These are phyloP conservation scores for Monascus purpureus DNA, from an alignment of 495 filamentous ascomycete species.

Conservation along the genomic window DNA sequence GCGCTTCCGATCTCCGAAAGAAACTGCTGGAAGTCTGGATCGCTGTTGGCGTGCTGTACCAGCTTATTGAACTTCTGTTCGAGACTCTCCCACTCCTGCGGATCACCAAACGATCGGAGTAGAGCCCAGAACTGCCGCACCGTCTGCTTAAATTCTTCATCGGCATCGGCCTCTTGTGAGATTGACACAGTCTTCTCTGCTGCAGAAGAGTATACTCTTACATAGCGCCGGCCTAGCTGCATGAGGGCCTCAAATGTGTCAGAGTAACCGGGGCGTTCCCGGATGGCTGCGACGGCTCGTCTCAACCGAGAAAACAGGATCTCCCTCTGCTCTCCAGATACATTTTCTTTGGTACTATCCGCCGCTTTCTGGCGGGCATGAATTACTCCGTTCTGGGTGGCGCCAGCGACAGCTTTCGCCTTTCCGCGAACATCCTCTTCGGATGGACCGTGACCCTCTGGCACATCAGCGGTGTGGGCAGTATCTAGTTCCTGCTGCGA, in stretches of 20 bases:
- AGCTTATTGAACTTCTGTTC: constrained; percentile 53
- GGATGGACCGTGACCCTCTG: constrained; percentile 38
- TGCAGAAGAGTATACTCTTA: constrained; percentile 58
- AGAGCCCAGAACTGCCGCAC: constrained; percentile 64
- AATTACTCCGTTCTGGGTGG: constrained; percentile 46
- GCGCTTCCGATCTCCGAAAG: constrained; percentile 57
- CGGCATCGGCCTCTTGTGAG: constrained; percentile 51
- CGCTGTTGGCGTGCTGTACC: constrained; percentile 56
- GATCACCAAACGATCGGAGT: constrained; percentile 63
- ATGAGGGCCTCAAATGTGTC: constrained; percentile 72
- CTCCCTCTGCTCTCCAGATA: constrained; percentile 52
- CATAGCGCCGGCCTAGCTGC: constrained; percentile 65
- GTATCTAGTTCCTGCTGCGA: constrained; percentile 43
- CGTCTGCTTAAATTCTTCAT: constrained; percentile 61
- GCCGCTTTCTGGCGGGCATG: constrained; percentile 53
- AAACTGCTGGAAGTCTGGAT: constrained; percentile 71
- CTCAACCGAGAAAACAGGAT: constrained; percentile 64
- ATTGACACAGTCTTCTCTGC: constrained; percentile 46
- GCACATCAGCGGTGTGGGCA: constrained; percentile 42
- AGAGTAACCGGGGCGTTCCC: constrained; percentile 64
- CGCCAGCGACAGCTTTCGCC: constrained; percentile 45
- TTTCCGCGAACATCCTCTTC: constrained; percentile 48
- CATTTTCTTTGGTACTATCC: constrained; percentile 52
- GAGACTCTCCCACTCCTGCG: constrained; percentile 58
- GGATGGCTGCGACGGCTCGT: constrained; percentile 57